Evolutionary conservation across 2,329 filamentous ascomycete genomes (phyloP), one percentile per base, ranked within the genome.

Genomic region (Pyrenochaeta sp.): DNA sequence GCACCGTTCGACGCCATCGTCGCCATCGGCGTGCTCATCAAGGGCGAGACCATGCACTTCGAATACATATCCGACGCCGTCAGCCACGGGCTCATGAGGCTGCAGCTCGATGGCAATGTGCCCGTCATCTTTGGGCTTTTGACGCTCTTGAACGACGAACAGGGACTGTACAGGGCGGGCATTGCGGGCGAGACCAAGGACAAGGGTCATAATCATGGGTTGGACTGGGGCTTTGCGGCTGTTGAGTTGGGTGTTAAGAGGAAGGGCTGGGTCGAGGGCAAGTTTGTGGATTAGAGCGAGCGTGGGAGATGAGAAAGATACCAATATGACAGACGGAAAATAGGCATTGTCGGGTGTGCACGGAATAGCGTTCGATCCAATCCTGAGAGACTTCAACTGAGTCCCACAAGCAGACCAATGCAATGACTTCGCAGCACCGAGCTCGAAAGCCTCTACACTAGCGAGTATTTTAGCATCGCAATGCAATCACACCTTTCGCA

Each of bases 41-140:
- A 99, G 79, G 94, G 94, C 71, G 89, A 96, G 75, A 97, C 94
- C 6, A 96, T 96, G 91, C 94, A 99, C 76, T 99, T 99, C 67
- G 94, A 99, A 76, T 97, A 99, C 77, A 99, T 99, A 63, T 83
- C 92, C 28, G 94, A 97, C 55, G 84, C 90, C 27, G 91, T 95
- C 6, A 90, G 86, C 44, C 90, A 96, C 51, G 94, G 90, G 6
- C 80, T 99, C 49, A 99, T 99, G 94, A 86, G 90, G 54, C 86
- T 97, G 46, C 91, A 96, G 72, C 79, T 97, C 41, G 93, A 99
- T 70, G 86, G 85, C 7, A 89, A 90, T 30, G 84, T 96, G 36
- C 94, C 94, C 21, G 88, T 99, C 47, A 83, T 97, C 46, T 96
- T 97, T 72, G 93, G 94, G 10, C 78, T 97, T 60, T 77, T 99